These are phyloP conservation scores for Hypoxylon cercidicola DNA, from an alignment of 495 filamentous ascomycete species.

Conservation along the genomic window DNA sequence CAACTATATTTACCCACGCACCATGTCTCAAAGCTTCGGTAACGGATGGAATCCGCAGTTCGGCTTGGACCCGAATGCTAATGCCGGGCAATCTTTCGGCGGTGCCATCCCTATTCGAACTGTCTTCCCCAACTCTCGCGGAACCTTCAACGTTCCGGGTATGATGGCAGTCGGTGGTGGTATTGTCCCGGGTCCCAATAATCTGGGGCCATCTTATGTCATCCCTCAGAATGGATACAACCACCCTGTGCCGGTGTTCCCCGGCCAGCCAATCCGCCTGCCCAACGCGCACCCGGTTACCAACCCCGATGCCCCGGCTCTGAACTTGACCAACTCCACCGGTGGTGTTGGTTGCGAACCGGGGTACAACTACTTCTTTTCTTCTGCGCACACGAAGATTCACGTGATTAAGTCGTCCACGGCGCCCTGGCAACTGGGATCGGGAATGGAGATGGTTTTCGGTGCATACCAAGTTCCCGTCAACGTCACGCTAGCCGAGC, in stretches of 20 bases:
- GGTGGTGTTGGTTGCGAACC: slow-evolving; percentile 65
- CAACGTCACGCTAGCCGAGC: slow-evolving; percentile 53
- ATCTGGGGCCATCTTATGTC: slow-evolving; percentile 26
- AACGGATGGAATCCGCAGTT: slow-evolving; percentile 36
- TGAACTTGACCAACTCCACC: slow-evolving; percentile 66
- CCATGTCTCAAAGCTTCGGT: slow-evolving; percentile 28
- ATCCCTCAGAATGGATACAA: slow-evolving; percentile 29
- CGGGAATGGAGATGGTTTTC: slow-evolving; percentile 43
- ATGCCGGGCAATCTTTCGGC: background rate
- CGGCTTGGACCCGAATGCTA: slow-evolving; percentile 16
- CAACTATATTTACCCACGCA: background rate
- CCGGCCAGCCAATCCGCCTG: slow-evolving; percentile 37
- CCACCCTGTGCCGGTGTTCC: slow-evolving; percentile 36
- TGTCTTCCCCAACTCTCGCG: background rate
- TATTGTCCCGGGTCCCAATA: slow-evolving; percentile 21
- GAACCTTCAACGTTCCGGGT: background rate
- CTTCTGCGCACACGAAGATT: slow-evolving; percentile 58
- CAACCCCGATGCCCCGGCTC: slow-evolving; percentile 61
- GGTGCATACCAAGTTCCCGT: slow-evolving; percentile 54
- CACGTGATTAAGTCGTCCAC: slow-evolving; percentile 54
- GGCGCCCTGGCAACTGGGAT: slow-evolving; percentile 56
- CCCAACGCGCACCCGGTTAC: slow-evolving; percentile 50
- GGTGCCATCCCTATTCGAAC: background rate
- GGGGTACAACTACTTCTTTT: slow-evolving; percentile 64
- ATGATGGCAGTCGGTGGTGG: slow-evolving; percentile 4